phyloP scores from a whole-genome alignment of 2,329 filamentous ascomycete genomes.

The Ophiocordyceps camponoti-leonardi region DNA sequence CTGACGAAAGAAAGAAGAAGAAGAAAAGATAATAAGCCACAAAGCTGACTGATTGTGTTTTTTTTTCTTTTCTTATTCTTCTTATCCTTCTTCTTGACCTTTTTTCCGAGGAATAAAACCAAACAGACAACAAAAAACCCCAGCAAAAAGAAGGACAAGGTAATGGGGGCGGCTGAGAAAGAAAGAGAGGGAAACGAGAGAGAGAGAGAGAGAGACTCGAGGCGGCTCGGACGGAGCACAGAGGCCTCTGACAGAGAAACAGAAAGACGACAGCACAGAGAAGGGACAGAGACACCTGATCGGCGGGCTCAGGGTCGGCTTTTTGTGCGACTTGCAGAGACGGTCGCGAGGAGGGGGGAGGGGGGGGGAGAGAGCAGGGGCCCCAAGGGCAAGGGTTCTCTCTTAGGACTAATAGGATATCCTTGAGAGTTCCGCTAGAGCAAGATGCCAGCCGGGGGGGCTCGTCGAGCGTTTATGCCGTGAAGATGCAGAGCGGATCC shows the following conservation, averaged over 20 bases:
- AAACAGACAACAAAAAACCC: neutral
- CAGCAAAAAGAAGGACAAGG: slow-evolving; percentile 3
- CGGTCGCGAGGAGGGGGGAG: slow-evolving; percentile 22
- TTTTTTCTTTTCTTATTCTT: neutral
- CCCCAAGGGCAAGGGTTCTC: no score
- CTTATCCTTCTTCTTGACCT: neutral
- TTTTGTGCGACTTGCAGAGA: slow-evolving; percentile 34
- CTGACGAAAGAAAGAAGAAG: no score
- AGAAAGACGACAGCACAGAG: no score
- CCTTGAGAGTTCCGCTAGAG: neutral
- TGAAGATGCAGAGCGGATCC: slow-evolving; percentile 6
- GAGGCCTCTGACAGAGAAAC: no score
- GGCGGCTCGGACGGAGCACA: slow-evolving; percentile 10
- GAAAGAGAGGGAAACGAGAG: no score
- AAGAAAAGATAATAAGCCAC: no score
- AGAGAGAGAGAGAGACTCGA: no score
- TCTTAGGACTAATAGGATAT: no score
- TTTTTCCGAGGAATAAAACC: no score
- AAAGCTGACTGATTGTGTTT: no score
- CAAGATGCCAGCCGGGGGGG: no score
- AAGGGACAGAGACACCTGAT: slow-evolving; percentile 13
- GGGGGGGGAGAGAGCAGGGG: slow-evolving; percentile 17
- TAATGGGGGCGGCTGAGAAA: neutral
- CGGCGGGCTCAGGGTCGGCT: slow-evolving; percentile 23
- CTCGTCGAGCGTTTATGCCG: slow-evolving; percentile 14